phyloP scores from a whole-genome alignment of 306 rosid genomes.

The Gastrolobium villosum region DNA sequence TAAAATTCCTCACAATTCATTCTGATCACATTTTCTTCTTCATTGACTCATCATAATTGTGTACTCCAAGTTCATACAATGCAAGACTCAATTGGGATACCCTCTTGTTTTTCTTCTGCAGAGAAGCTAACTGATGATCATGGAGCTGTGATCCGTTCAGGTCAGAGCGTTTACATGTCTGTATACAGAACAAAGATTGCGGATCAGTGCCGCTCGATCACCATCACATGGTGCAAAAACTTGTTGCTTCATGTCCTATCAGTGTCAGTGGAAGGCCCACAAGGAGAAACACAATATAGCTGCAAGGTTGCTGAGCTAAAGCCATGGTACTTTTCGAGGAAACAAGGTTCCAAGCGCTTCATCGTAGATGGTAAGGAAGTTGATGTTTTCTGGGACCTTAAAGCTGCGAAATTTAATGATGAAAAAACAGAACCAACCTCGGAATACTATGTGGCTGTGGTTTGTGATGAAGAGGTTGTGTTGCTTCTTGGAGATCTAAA shows the following conservation, averaged over 20 bases:
- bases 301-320: constrained; percentile 93
- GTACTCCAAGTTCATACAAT: constrained; percentile 47
- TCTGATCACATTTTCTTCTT: constrained; percentile 45
- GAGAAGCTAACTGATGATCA: constrained; percentile 60
- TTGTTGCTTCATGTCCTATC: constrained; percentile 80
- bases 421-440: constrained; percentile 81
- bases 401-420: constrained; percentile 77
- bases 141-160: constrained; percentile 64
- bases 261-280: constrained; percentile 72
- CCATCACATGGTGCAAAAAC: constrained; percentile 92
- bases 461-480: constrained; percentile 77
- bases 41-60: not conserved
- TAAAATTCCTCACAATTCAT: constrained; percentile 30
- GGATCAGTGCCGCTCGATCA: constrained; percentile 76
- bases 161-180: constrained; percentile 72
- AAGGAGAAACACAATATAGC: constrained; percentile 57
- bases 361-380: constrained; percentile 67
- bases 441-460: constrained; percentile 80
- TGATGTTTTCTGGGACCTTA: constrained; percentile 86
- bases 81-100: constrained; percentile 85
- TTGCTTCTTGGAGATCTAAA: constrained; percentile 79
- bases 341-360: constrained; percentile 84
- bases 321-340: constrained; percentile 97
- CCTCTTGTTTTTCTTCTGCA: constrained; percentile 78
- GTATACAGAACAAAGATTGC: constrained; percentile 82